phyloP scores from a whole-genome alignment of 805 yeast species.

The Clavispora vitiphila region DNA sequence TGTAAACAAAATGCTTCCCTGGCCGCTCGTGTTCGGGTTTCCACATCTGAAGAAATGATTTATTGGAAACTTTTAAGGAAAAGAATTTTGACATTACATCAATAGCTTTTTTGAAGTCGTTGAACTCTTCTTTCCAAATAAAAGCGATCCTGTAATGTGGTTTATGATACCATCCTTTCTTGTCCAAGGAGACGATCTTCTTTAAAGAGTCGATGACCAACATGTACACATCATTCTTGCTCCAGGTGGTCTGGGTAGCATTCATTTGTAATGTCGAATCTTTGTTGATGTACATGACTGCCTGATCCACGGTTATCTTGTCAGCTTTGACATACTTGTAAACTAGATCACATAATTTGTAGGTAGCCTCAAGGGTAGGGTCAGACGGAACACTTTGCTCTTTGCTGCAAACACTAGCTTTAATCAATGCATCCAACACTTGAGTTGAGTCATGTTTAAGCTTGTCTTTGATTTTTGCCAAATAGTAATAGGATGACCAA shows the following conservation, averaged over 20 bases:
- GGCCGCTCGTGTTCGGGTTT: conserved; percentile 88
- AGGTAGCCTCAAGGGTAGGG: conserved; percentile 73
- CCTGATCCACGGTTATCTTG: conserved; percentile 31
- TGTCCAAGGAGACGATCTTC: conserved; percentile 54
- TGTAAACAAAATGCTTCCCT: conserved; percentile 85
- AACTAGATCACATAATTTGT: conserved; percentile 50
- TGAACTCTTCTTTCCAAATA: conserved; percentile 51
- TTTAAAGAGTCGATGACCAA: conserved; percentile 43
- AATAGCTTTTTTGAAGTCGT: conserved; percentile 50
- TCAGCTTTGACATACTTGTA: conserved; percentile 50
- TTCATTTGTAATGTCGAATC: conserved; percentile 22
- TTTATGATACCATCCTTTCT: conserved; percentile 88
- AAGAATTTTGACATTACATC: conserved; percentile 62
- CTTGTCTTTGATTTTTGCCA: conserved; percentile 56
- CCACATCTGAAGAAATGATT: conserved; percentile 83
- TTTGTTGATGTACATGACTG: conserved; percentile 31
- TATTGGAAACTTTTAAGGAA: conserved; percentile 59
- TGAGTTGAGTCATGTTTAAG: conserved; percentile 25
- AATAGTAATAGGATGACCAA: conserved; percentile 60
- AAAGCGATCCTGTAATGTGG: conserved; percentile 70
- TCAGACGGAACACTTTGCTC: conserved; percentile 42
- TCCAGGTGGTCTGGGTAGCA: conserved; percentile 9
- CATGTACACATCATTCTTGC: conserved; percentile 27
- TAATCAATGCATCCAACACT: conserved; percentile 39
- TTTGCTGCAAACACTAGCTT: conserved; percentile 42